phyloP scores from a whole-genome alignment of 1,139 yeast genomes.

The Suhomyces bolitotheri region DNA sequence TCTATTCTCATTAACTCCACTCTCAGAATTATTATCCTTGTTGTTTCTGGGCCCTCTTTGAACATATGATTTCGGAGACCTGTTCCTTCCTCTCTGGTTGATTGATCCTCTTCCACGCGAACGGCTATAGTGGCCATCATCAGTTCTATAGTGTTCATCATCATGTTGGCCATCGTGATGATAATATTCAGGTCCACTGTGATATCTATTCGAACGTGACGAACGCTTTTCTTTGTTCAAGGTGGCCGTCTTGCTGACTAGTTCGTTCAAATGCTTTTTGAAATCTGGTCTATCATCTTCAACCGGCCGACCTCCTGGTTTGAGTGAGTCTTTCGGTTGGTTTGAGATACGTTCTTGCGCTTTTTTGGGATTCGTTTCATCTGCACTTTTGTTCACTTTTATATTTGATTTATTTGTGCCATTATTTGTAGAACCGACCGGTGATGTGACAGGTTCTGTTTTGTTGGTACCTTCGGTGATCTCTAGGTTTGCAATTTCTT shows the following conservation, averaged over 20 bases:
- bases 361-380: neutral
- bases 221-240: constrained; percentile 12
- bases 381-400: neutral
- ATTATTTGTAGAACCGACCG: no score
- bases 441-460: no score
- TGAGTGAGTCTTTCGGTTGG: no score
- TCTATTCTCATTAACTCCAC: neutral
- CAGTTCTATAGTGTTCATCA: neutral
- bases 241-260: constrained; percentile 21
- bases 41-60: constrained; percentile 1
- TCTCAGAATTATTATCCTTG: constrained; percentile 1
- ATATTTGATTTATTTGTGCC: no score
- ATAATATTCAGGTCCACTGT: neutral
- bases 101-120: constrained; percentile 4
- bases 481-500: no score
- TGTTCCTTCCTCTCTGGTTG: constrained; percentile 3
- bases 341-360: neutral
- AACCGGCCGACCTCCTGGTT: no score
- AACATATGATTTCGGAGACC: constrained; percentile 6
- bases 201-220: constrained; percentile 1
- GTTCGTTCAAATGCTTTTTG: constrained; percentile 34
- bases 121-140: neutral
- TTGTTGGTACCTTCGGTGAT: no score
- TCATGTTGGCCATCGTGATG: neutral
- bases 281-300: constrained; percentile 33